Evolutionary conservation across 495 filamentous ascomycete species (phyloP).

Genomic region (Penicillium flavigenum): DNA sequence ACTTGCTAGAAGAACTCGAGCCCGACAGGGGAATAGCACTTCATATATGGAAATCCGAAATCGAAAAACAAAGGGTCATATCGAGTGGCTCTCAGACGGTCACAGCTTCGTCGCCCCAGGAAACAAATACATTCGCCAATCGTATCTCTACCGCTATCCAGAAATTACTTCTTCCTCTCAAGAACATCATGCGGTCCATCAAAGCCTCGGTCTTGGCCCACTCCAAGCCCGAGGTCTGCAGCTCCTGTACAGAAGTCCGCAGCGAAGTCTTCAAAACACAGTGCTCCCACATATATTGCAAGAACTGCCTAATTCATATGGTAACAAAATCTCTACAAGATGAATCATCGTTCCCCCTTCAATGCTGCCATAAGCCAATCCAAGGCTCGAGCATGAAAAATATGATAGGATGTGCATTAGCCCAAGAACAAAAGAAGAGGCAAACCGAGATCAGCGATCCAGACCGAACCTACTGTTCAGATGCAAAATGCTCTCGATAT

Average conservation of each 20-base stretch:
- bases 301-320: not conserved
- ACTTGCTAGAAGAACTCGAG: not conserved
- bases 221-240: not conserved
- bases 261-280: not conserved
- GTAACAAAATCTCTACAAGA: conserved; percentile 10
- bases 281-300: conserved; percentile 4
- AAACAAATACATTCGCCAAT: not conserved
- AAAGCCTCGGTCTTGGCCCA: not conserved
- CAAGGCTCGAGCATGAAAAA: conserved; percentile 14
- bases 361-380: conserved; percentile 37
- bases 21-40: not conserved
- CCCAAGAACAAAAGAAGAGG: conserved; percentile 18
- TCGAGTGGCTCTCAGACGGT: not conserved
- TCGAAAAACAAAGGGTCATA: not conserved
- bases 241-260: not conserved
- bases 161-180: not conserved
- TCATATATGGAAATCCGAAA: not conserved
- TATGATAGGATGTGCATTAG: conserved; percentile 13
- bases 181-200: not conserved
- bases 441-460: conserved; percentile 26
- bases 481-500: conserved; percentile 26
- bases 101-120: not conserved
- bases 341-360: conserved; percentile 39
- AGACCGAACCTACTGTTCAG: conserved; percentile 33
- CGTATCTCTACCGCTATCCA: not conserved